A percentile compares a stretch with the other conserved stretches of the same genome.
phyloP scores from a whole-genome alignment of 2,329 filamentous ascomycete species.

The Aspergillus sp. region DNA sequence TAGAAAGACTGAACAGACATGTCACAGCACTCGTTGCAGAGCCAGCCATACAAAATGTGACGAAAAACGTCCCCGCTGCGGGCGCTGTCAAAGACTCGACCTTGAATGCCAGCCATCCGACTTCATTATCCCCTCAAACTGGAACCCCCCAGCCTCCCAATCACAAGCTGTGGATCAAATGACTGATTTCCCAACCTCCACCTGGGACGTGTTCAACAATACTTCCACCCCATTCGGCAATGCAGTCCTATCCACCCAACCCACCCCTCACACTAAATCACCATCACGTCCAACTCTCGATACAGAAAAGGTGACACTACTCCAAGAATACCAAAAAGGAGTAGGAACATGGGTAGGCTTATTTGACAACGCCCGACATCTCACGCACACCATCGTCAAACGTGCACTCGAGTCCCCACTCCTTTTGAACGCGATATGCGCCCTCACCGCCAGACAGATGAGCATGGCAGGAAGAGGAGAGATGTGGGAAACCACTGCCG shows the following conservation, averaged over 20 bases:
- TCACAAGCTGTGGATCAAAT: background rate
- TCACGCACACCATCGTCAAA: background rate
- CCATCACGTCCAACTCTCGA: background rate
- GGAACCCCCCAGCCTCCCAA: background rate
- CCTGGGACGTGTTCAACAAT: background rate
- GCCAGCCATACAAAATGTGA: background rate
- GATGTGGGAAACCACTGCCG: background rate
- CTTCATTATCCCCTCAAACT: background rate
- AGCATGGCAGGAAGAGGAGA: background rate
- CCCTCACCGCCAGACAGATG: conserved; percentile 1
- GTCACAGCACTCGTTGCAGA: background rate
- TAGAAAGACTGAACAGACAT: too few relatives aligned
- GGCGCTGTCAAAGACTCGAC: background rate
- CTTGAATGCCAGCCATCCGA: background rate
- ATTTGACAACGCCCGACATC: background rate
- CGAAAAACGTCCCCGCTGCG: background rate
- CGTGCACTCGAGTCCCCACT: background rate
- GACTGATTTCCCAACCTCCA: background rate
- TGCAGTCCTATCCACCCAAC: background rate
- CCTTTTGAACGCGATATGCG: conserved; percentile 3
- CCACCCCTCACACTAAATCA: background rate
- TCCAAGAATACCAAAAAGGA: background rate
- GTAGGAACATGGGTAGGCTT: background rate
- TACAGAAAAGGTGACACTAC: background rate
- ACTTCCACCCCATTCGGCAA: too few relatives aligned